Percentiles rank a stretch among this genome's conserved stretches.
Evolutionary conservation across 2,329 filamentous ascomycete species (phyloP).

Genomic region (Pyricularia sp.): DNA sequence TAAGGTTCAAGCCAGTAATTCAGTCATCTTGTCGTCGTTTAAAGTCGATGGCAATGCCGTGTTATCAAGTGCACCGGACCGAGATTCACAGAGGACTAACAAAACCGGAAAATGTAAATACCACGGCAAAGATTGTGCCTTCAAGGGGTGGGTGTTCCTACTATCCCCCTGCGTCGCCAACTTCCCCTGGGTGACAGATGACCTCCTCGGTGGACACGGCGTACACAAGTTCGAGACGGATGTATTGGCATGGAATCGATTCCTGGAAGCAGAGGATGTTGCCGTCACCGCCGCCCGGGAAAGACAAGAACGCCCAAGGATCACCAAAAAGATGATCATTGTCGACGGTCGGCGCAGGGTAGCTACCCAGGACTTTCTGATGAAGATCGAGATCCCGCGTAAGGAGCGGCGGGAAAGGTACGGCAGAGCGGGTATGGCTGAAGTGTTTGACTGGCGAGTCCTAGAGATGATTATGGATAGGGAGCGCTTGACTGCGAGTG

Average conservation of each 20-base stretch:
- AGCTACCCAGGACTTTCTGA: slow-evolving; percentile 20
- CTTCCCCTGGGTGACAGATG: slow-evolving; percentile 24
- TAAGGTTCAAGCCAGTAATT: neutral
- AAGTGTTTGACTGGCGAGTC: slow-evolving; percentile 28
- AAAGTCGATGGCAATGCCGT: neutral
- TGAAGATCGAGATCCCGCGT: slow-evolving; percentile 12
- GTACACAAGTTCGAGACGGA: slow-evolving; percentile 23
- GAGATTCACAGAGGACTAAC: neutral
- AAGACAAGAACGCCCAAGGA: neutral
- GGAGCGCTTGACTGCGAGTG: slow-evolving; percentile 11
- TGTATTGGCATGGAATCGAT: slow-evolving; percentile 22
- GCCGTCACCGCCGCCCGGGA: too few relatives aligned
- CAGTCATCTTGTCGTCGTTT: neutral
- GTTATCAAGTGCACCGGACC: neutral
- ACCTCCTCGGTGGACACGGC: slow-evolving; percentile 32
- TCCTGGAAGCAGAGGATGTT: neutral
- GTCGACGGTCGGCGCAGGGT: slow-evolving; percentile 21
- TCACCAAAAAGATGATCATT: slow-evolving; percentile 18
- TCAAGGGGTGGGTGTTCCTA: slow-evolving; percentile 27
- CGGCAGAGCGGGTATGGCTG: slow-evolving; percentile 18
- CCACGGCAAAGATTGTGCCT: slow-evolving; percentile 21
- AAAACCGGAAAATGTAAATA: neutral
- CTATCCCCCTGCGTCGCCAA: slow-evolving; percentile 30
- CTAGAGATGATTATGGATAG: slow-evolving; percentile 18
- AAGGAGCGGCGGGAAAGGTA: slow-evolving; percentile 8